These are phyloP conservation scores for Austroboletus rostrupii DNA, from an alignment of 1,284 basidiomycete genomes.

Conservation along the genomic window DNA sequence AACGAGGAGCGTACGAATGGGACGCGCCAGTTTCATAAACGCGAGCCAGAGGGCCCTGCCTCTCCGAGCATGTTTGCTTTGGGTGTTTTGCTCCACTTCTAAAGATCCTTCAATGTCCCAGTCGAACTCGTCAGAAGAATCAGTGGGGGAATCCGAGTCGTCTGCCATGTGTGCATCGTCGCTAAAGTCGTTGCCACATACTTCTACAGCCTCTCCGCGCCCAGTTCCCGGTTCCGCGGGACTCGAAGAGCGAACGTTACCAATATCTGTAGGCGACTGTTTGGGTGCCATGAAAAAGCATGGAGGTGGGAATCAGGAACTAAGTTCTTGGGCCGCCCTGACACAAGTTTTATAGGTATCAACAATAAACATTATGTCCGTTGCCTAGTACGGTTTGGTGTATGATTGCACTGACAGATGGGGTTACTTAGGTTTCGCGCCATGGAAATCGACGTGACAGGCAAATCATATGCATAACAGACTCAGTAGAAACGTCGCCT, in stretches of 20 bases:
- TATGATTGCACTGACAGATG: not conserved
- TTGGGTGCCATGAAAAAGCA: slow-evolving; percentile 18
- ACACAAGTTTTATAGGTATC: not conserved
- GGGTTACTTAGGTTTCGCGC: too few relatives aligned
- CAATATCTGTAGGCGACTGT: slow-evolving; percentile 2
- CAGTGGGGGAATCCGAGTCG: slow-evolving; percentile 55
- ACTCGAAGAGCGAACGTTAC: slow-evolving; percentile 7
- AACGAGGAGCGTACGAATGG: slow-evolving; percentile 53
- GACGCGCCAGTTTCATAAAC: slow-evolving; percentile 65
- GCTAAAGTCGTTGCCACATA: slow-evolving; percentile 8
- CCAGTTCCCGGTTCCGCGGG: slow-evolving; percentile 6
- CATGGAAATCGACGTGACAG: not conserved
- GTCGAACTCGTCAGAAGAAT: slow-evolving; percentile 68
- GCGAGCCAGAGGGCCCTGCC: slow-evolving; percentile 57
- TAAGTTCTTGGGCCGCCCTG: not conserved
- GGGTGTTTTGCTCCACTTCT: slow-evolving; percentile 11
- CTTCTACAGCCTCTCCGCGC: not conserved
- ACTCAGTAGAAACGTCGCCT: slow-evolving; percentile 13
- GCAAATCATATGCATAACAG: not conserved
- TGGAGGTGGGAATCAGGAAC: not conserved
- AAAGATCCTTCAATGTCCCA: slow-evolving; percentile 56
- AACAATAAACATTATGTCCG: not conserved
- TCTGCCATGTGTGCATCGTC: slow-evolving; percentile 11
- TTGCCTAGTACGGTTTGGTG: not conserved
- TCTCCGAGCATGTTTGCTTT: slow-evolving; percentile 34